Base-by-base conservation (phyloP, 495 filamentous ascomycete genomes). In the Bacidia rubella region DNA sequence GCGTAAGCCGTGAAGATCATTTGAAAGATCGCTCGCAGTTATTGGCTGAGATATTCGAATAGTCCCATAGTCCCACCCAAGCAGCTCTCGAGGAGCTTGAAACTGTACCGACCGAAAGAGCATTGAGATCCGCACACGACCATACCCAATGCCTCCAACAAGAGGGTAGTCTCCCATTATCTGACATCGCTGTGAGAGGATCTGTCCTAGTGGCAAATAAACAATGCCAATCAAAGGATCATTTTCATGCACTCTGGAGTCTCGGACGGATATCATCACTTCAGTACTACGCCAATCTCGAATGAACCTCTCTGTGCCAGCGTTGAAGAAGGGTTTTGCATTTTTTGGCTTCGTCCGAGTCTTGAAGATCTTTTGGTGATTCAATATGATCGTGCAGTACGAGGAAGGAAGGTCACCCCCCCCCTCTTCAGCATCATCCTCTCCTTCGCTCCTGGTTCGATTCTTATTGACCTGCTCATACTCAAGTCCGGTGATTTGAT, bases 271-370 rank as follows among this genome's bases (percentile, higher is more conserved):
- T 9, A 87, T 54, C 45, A 84, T 77, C 40, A 86, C 65, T 57
- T 84, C 80, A 19, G 78, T 70, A n/a, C 66, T 73, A 12, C 65
- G 67, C 74, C 78, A 85, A 61, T 87, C 78, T n/a, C 76, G 69
- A 35, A 86, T 70, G 41, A 85, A 81, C 2, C 80, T 70, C 57
- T 87, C 83, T 0, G 77, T 82, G n/a, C 79, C 80, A 1, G 83
- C 83, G 56, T 86, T 87, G 72, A 85, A 86, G 62, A 86, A 87
- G 0, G 83, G 83, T 53, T 82, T 84, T 1, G 78, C 72, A 51
- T 82, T 86, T 68, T 85, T 86, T 3, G 83, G 83, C 59, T 87
- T 87, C 4, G 83, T 83, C 11, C 83, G 66, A 0, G 83, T 84
- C 51, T 70, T 76, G 63, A 81, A 87, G 24, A 85, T 71, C 56